phyloP scores from a whole-genome alignment of 306 rosid genomes.

The Cucumis sativus region Cucumber_9930_V3 NC_026655.2:3285501-3286000 shows the following conservation, averaged over 20 bases:
- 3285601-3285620: slow-evolving; percentile 93
- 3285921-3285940: not conserved
- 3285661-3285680: not conserved
- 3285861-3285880: not conserved
- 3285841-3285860: not conserved
- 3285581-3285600: slow-evolving; percentile 76
- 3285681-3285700: slow-evolving; percentile 20
- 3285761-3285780: slow-evolving; percentile 67
- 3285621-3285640: slow-evolving; percentile 4
- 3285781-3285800: slow-evolving; percentile 96
- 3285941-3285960: not conserved
- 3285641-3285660: not conserved
- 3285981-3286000: not conserved
- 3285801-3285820: slow-evolving; percentile 40
- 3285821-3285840: not conserved
- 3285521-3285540: slow-evolving; percentile 44
- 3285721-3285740: slow-evolving; percentile 83
- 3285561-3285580: slow-evolving; percentile 95
- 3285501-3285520: slow-evolving; percentile 76
- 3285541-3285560: slow-evolving; percentile 80
- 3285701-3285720: slow-evolving; percentile 19
- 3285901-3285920: not conserved
- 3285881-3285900: not conserved
- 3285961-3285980: not conserved
- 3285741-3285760: slow-evolving; percentile 91